phyloP scores from a whole-genome alignment of 2,329 filamentous ascomycete species.

The Chrysoporthe puriensis region DNA sequence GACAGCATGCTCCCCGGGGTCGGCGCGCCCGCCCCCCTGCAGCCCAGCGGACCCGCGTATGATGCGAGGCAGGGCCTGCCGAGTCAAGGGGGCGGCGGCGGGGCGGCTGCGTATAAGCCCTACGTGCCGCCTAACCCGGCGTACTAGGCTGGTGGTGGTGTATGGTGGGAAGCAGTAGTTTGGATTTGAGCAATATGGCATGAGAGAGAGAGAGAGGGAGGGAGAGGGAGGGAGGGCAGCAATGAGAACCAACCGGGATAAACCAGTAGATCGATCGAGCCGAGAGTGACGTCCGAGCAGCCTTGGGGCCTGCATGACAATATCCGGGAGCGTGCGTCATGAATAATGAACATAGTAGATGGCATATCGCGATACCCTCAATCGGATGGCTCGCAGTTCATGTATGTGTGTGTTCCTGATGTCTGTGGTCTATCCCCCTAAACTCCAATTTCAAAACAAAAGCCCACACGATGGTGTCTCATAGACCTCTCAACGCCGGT shows the following conservation, averaged over 20 bases:
- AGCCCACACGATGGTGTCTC: neutral
- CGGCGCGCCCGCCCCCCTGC: slow-evolving; percentile 45
- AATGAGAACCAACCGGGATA: neutral
- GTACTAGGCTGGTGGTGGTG: slow-evolving; percentile 15
- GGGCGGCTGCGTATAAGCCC: slow-evolving; percentile 57
- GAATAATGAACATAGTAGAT: slow-evolving; percentile 6
- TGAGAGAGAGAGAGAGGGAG: neutral
- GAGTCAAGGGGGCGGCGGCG: slow-evolving; percentile 42
- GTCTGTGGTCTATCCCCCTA: neutral
- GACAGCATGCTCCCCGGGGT: slow-evolving; percentile 37
- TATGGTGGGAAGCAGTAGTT: neutral
- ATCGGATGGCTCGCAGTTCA: neutral
- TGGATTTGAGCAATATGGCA: neutral
- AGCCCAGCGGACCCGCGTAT: slow-evolving; percentile 49
- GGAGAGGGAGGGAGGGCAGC: neutral
- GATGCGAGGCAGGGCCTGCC: slow-evolving; percentile 56
- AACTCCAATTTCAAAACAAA: neutral
- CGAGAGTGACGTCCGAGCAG: neutral
- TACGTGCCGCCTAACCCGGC: slow-evolving; percentile 53
- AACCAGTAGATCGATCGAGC: neutral
- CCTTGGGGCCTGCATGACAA: neutral
- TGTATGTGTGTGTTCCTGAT: neutral
- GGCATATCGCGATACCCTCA: neutral
- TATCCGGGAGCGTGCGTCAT: neutral
- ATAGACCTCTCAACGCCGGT: neutral